Conservation (phyloP, 2,329 filamentous ascomycete genomes). For the Tolypocladium pustulatum region DNA sequence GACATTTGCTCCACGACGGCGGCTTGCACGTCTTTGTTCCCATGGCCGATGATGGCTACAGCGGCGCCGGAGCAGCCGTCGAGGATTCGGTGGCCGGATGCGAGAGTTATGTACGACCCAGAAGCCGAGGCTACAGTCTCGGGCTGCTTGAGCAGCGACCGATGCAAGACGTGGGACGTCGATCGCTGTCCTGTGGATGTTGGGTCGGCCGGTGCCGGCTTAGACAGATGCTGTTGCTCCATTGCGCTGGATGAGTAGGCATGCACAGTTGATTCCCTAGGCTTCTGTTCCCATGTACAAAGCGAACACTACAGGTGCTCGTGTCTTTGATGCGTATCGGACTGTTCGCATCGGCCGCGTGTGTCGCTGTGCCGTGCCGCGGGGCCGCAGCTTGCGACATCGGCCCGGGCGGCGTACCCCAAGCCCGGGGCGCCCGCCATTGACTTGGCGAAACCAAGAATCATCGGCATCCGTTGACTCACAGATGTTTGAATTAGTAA, state of each 20-base stretch:
- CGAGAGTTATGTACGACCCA: constrained; percentile 23
- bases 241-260: neutral
- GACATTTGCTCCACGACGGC: constrained; percentile 51
- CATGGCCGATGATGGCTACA: constrained; percentile 47
- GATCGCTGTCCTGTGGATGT: neutral
- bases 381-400: neutral
- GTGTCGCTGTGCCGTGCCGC: neutral
- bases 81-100: constrained; percentile 35
- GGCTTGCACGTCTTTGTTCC: constrained; percentile 45
- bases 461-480: neutral
- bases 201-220: neutral
- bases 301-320: neutral
- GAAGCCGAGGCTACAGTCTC: constrained; percentile 30
- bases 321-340: too few species aligned
- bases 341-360: neutral
- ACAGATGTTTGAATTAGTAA: neutral
- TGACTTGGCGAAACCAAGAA: neutral
- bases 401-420: neutral
- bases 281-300: neutral
- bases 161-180: constrained; percentile 19
- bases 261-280: neutral
- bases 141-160: constrained; percentile 18
- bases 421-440: neutral
- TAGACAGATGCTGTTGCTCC: neutral
- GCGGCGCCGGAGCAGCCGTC: constrained; percentile 67